Evolutionary conservation across 1,284 basidiomycete species (phyloP), one percentile per base, ranked within the genome.

Genomic region (Naganishia sp.): DNA sequence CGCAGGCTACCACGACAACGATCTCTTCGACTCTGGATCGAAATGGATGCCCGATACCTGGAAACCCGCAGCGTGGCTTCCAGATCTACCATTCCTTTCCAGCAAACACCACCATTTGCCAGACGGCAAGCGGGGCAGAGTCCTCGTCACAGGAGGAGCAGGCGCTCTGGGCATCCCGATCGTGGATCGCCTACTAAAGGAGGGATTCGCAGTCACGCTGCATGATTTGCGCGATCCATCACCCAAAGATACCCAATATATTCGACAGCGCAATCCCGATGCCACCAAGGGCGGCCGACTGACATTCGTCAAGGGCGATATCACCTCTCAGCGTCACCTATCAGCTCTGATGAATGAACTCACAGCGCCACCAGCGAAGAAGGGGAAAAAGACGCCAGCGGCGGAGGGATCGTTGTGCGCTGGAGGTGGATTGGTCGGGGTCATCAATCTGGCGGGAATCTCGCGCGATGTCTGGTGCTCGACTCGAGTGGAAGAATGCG

Each of bases 371-470:
- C 18, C 55, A 5, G 32, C 32, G 10, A 53, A 66, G 28, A 50
- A 54, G 35, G 42, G 57, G 21, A 49, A 55, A 9, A 17, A 18
- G 4, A 45, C 53, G 23, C 35, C 15, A 18, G 21, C 6, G 1
- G 31, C 18, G 32, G 32, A 64, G 46, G 31, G 52, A 35, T 13
- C 50, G 35, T 52, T 45, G 41, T 23, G 23, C 21, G 46, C 49
- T 23, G 56, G 52, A 5, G 23, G 54, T 13, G 52, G 52, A 23
- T 56, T 63, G 35, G 70, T 65, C 42, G 79, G 79, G 6, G 69
- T 80, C 21, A 67, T 80, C 15, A 75, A 80, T 67, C 74, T 80
- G 47, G 78, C 75, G 1, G 75, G 71, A 32, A 68, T 79, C 13
- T 71, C 73, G 9, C 70, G 77, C 23, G 72, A 76, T 13, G 62